phyloP scores from a whole-genome alignment of 805 yeast species.

The Sugiyamaella smithiae region DNA sequence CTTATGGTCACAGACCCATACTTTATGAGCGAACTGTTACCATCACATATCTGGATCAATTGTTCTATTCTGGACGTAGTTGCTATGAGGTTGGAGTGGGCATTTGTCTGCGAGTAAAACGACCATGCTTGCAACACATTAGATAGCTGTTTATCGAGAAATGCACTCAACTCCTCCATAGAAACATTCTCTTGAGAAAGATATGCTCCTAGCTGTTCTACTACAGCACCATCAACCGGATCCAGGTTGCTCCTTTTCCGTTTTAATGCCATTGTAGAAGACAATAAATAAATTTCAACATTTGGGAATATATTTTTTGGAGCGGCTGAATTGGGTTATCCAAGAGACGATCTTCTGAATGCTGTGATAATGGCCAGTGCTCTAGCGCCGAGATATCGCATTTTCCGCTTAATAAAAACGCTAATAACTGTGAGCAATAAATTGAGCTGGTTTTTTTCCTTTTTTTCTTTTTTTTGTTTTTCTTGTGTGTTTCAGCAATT shows the following conservation, averaged over 20 bases:
- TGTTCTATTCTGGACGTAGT: conserved; percentile 33
- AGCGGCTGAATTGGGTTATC: conserved; percentile 3
- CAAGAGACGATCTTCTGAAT: too few species aligned
- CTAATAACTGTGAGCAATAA: too few species aligned
- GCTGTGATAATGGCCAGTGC: too few species aligned
- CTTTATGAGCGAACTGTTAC: conserved; percentile 28
- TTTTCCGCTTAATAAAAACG: too few species aligned
- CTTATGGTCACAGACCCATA: conserved; percentile 43
- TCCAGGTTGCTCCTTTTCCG: background rate
- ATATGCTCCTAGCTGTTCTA: background rate
- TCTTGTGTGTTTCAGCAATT: too few species aligned
- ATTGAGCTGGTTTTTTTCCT: too few species aligned
- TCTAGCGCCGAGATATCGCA: too few species aligned
- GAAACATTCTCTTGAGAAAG: background rate
- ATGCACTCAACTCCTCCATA: conserved; percentile 10
- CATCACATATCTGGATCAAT: conserved; percentile 43
- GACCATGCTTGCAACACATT: conserved; percentile 49
- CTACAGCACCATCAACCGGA: background rate
- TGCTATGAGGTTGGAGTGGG: conserved; percentile 25
- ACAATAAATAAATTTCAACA: background rate
- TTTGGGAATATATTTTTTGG: background rate
- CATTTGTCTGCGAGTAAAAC: conserved; percentile 38
- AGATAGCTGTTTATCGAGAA: background rate
- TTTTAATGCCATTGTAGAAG: background rate
- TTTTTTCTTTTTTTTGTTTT: too few species aligned